Conservation (phyloP, 805 yeast species). For the Candida namnaoensis region DNA sequence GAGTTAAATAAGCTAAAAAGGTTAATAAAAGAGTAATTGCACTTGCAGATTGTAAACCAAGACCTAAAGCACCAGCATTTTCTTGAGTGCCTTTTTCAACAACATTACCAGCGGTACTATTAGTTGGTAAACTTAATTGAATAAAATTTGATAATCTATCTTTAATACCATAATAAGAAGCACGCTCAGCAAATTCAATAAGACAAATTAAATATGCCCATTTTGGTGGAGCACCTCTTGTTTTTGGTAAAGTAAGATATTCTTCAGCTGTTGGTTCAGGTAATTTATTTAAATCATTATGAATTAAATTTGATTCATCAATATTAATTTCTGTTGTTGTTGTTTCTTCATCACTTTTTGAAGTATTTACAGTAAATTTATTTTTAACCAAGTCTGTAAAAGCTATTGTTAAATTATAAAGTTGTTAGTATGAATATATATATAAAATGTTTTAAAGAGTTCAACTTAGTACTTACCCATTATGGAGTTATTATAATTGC, state of each 20-base stretch:
- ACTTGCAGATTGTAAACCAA: constrained; percentile 57
- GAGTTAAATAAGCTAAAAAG: constrained; percentile 78
- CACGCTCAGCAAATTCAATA: constrained; percentile 76
- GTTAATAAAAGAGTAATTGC: constrained; percentile 70
- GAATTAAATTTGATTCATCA: no score
- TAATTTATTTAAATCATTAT: no score
- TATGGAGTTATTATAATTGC: no score
- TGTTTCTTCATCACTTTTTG: no score
- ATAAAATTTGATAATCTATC: constrained; percentile 76
- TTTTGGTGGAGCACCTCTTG: constrained; percentile 39
- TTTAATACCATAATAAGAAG: constrained; percentile 70
- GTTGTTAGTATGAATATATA: no score
- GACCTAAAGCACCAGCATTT: constrained; percentile 44
- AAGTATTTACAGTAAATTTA: no score
- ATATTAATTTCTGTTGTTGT: no score
- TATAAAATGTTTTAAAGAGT: no score
- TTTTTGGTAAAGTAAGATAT: constrained; percentile 21
- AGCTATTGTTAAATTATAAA: no score
- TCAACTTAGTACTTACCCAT: no score
- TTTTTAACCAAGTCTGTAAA: no score
- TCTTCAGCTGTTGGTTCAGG: constrained; percentile 39
- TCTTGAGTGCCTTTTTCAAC: constrained; percentile 13
- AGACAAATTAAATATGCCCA: constrained; percentile 45
- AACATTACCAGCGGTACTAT: constrained; percentile 26
- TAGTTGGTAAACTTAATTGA: constrained; percentile 40